A percentile compares a stretch with the other conserved stretches of the same genome.
phyloP scores from a whole-genome alignment of 306 rosid species.

The Cicer bijugum region DNA sequence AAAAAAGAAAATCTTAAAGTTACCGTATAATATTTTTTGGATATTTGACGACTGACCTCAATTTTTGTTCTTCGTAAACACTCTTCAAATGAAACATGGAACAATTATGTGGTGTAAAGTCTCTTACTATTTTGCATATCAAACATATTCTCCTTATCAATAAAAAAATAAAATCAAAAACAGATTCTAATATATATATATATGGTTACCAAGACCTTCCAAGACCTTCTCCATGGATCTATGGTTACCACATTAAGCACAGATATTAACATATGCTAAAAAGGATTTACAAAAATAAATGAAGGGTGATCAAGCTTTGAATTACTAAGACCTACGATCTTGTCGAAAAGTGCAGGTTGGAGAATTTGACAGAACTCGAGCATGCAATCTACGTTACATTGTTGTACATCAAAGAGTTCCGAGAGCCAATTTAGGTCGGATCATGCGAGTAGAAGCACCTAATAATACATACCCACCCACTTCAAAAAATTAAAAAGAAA shows the following conservation, averaged over 20 bases:
- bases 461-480: background rate
- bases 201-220: background rate
- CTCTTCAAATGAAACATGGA: background rate
- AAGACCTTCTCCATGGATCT: background rate
- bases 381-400: conserved; percentile 13
- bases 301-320: background rate
- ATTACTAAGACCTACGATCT: conserved; percentile 30
- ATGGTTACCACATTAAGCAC: conserved; percentile 11
- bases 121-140: background rate
- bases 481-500: background rate
- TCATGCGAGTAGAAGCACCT: conserved; percentile 18
- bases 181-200: too few species aligned
- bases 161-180: too few species aligned
- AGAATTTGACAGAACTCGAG: conserved; percentile 21
- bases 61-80: background rate
- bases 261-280: conserved; percentile 25
- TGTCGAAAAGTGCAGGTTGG: background rate
- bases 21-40: too few species aligned
- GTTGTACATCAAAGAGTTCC: background rate
- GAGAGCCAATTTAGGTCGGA: conserved; percentile 1
- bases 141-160: background rate
- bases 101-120: background rate
- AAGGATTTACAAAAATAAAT: conserved; percentile 19
- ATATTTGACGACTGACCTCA: too few species aligned
- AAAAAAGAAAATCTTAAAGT: too few species aligned